Evolutionary conservation across 1,139 yeast species (phyloP).

Genomic region (Candida smagusa): DNA sequence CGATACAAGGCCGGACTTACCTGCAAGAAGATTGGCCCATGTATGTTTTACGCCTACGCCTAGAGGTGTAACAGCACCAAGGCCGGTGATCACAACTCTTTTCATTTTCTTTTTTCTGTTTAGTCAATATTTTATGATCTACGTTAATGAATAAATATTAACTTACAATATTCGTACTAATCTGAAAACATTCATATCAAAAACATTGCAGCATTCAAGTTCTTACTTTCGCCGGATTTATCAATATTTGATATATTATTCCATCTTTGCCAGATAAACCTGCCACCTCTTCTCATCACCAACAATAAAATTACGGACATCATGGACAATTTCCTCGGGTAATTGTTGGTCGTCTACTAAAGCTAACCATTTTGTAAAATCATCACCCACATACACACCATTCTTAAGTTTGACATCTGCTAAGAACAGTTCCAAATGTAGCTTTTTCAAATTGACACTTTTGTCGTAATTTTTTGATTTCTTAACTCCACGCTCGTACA

Average conservation of each 20-base stretch:
- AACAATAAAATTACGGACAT: conserved; percentile 36
- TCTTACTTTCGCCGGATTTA: too few species aligned
- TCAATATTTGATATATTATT: too few species aligned
- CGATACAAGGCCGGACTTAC: conserved; percentile 56
- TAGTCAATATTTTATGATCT: too few species aligned
- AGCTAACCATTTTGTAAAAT: conserved; percentile 30
- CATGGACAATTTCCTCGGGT: conserved; percentile 23
- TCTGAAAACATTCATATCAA: neutral
- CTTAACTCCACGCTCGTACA: conserved; percentile 23
- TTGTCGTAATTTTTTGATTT: conserved; percentile 13
- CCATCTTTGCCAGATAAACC: conserved; percentile 20
- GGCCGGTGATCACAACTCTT: conserved; percentile 87
- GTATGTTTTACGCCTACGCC: conserved; percentile 62
- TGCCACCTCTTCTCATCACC: conserved; percentile 41
- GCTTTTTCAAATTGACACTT: conserved; percentile 27
- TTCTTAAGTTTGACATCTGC: neutral
- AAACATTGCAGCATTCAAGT: neutral
- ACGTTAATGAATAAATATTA: neutral
- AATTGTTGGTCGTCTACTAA: conserved; percentile 21
- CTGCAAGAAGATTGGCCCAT: conserved; percentile 52
- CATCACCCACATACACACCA: neutral
- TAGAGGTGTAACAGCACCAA: conserved; percentile 82
- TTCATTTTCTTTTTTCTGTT: conserved; percentile 4
- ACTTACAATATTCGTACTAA: neutral
- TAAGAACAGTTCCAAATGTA: conserved; percentile 20